Percentiles rank a stretch among this genome's conserved stretches.
phyloP scores from a whole-genome alignment of 495 filamentous ascomycete species.

The Letharia columbiana region DNA sequence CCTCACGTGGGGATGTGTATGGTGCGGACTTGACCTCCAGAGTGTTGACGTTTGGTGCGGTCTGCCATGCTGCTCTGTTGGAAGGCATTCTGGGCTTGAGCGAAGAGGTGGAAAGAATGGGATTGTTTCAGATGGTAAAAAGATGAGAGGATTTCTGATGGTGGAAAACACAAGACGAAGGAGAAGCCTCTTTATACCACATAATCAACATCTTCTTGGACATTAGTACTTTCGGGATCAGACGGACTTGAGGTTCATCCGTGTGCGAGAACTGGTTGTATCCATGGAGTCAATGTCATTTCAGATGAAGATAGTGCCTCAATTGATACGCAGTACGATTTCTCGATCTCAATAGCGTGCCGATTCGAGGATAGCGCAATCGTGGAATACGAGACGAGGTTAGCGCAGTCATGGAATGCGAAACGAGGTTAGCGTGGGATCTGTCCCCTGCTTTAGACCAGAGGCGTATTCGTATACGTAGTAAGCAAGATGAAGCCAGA shows the following conservation, averaged over 20 bases:
- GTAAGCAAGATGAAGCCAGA: neutral
- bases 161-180: neutral
- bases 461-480: neutral
- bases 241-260: neutral
- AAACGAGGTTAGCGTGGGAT: neutral
- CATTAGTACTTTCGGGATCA: neutral
- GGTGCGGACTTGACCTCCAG: conserved; percentile 31
- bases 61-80: conserved; percentile 38
- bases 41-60: conserved; percentile 26
- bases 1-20: conserved; percentile 25
- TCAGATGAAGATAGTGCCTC: too few relatives aligned
- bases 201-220: neutral
- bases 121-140: neutral
- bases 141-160: neutral
- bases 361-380: neutral
- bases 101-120: neutral
- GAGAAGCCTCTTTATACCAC: neutral
- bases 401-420: conserved; percentile 1
- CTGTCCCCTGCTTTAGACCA: too few relatives aligned
- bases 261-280: neutral
- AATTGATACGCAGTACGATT: too few relatives aligned
- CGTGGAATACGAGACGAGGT: neutral
- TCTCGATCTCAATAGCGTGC: neutral
- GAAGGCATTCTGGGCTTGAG: conserved; percentile 15
- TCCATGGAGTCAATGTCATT: neutral